Percentiles rank a stretch among this genome's conserved stretches.
Conservation (phyloP, 169 alveolate species). For the Eimeria praecox region DNA sequence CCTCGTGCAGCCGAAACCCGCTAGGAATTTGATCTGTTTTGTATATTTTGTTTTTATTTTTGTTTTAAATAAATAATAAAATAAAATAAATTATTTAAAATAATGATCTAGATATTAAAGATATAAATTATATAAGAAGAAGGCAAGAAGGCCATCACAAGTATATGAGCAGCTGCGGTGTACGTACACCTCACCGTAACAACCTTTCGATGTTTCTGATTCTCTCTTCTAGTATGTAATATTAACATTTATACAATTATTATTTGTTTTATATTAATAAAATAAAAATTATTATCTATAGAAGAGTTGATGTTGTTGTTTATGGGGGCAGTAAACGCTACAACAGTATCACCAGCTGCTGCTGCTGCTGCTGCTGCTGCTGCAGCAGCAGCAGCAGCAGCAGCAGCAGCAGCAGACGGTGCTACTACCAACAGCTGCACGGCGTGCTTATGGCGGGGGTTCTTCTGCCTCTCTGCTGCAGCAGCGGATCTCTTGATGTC, state of each 20-base stretch:
- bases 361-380: constrained; percentile 52
- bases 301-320: background rate
- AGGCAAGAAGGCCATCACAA: background rate
- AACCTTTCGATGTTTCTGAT: background rate
- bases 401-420: constrained; percentile 23
- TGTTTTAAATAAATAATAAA: too few relatives aligned
- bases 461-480: constrained; percentile 1
- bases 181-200: background rate
- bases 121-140: too few relatives aligned
- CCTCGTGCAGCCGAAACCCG: too few relatives aligned
- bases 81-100: too few relatives aligned
- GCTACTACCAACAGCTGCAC: constrained; percentile 3
- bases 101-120: background rate
- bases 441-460: constrained; percentile 33
- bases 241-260: background rate
- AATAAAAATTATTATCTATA: background rate
- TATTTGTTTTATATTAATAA: background rate
- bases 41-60: background rate
- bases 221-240: background rate
- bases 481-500: background rate
- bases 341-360: constrained; percentile 48
- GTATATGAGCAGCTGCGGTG: background rate
- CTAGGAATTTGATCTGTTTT: too few relatives aligned
- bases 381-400: constrained; percentile 59
- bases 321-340: background rate